Base-by-base conservation (phyloP, 2,329 filamentous ascomycete species). In the Xylaria sp. region DNA sequence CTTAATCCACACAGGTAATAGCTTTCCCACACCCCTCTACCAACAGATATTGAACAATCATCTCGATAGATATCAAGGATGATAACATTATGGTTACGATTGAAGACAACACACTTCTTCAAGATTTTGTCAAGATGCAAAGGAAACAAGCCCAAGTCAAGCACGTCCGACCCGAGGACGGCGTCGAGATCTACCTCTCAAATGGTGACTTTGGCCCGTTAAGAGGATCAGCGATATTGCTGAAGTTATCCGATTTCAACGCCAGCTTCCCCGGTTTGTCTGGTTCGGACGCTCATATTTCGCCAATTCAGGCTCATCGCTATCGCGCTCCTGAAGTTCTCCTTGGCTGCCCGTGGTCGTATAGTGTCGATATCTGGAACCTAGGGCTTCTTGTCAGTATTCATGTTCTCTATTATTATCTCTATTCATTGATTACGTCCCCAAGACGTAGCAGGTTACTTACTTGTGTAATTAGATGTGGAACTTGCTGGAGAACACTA, bases 81-180 rank as follows among this genome's bases (percentile, higher is more conserved):
- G 42, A 47, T 19, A 47, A 47, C 14, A 47, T 47, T 47, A 47
- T 47, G 42, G n/a, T 47, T 17, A 47, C 42, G 14, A 47, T 47
- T 17, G 42, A 47, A 47, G n/a, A 47, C 42, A 17, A 47, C 3
- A 47, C 2, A 47, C 14, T 47, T 7, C 42, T 47, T 19, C 14
- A 47, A 47, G 42, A 47, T 47, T 47, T 47, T 47, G 14, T 47
- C n/a, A 19, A n/a, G 5, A 19, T n/a, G 3, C n/a, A 19, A 3
- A 47, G 14, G 14, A 47, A 47, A 19, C 42, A 47, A 6, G 14
- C 7, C 14, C 42, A 47, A n/a, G 14, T 47, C 14, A 47, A 47
- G 42, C 42, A 47, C 42, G 11, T 47, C 7, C 14, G 42, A n/a
- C 4, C 14, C 14, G 42, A 17, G 42, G 42, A 47, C 42, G 42